Conservation (phyloP, 2,329 filamentous ascomycete genomes). For the Orbilia blumenaviensis region DNA sequence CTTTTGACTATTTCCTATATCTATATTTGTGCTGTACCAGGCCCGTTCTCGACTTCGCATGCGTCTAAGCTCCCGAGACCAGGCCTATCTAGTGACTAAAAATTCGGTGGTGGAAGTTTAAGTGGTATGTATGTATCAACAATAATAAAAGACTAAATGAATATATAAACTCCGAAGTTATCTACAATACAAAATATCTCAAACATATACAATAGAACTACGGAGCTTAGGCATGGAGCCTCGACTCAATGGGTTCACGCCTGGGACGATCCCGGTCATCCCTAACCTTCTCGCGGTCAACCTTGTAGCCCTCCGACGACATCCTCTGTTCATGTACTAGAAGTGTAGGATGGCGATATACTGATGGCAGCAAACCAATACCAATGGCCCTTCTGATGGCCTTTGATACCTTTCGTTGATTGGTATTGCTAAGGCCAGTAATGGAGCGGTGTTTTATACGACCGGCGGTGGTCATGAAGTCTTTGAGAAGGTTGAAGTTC, state of each 20-base stretch:
- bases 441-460: slow-evolving; percentile 79
- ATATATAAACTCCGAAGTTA: neutral
- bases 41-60: too few relatives aligned
- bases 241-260: neutral
- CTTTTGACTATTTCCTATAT: too few relatives aligned
- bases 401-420: slow-evolving; percentile 93
- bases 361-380: slow-evolving; percentile 88
- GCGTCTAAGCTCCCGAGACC: too few relatives aligned
- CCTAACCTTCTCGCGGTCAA: neutral
- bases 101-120: too few relatives aligned
- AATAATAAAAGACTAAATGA: too few relatives aligned
- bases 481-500: slow-evolving; percentile 92
- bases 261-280: neutral
- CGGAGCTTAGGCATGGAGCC: neutral
- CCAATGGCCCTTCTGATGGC: slow-evolving; percentile 89
- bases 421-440: slow-evolving; percentile 84
- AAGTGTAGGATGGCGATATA: slow-evolving; percentile 87
- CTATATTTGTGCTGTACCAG: too few relatives aligned
- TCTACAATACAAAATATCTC: slow-evolving; percentile 1
- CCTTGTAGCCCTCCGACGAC: slow-evolving; percentile 21
- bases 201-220: neutral
- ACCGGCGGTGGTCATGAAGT: slow-evolving; percentile 85
- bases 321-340: slow-evolving; percentile 61
- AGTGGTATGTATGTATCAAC: neutral
- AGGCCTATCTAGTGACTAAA: too few relatives aligned